Base-by-base conservation (phyloP, 208 protist species). In the Acanthamoeba lenticulata region DNA sequence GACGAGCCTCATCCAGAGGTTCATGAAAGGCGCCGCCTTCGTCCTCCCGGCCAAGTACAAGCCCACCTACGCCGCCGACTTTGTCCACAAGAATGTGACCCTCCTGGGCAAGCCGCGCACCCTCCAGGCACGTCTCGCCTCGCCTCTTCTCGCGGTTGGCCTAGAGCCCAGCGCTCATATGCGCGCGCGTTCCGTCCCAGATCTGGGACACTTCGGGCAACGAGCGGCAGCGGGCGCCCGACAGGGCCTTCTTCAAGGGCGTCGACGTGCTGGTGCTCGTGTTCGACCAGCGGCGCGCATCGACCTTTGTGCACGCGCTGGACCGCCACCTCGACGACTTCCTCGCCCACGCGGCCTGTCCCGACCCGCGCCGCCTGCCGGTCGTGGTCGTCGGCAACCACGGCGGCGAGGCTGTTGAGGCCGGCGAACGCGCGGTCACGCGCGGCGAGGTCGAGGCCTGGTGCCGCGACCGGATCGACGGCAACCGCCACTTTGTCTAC, bases 231-330 rank as follows among this genome's bases (percentile, higher is more conserved):
- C 34, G 72, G 24, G 42, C 72, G 72, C 72, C 72, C 72, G 72
- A 83, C 42, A 32, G 72, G 38, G 72, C 72, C 21, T 83, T 83
- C 72, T 83, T 83, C 72, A 83, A 83, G 29, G 72, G 72, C 19
- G 72, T 83, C 17, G 72, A 83, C 27, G 72, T n/a, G 40, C 72
- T 83, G 21, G 27, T 83, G 6, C 72, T 83, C 36, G 72, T 83
- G 17, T 83, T 83, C 72, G 72, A 83, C 42, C 72, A 83, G 11
- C 13, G 72, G 34, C 72, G 72, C 4, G 34, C 72, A 15, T 83
- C 72, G 38, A 83, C 72, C 3, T 83, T 83, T n/a, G 13, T 19
- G 6, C 72, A 9, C 6, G 42, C 40, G 40, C 72, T 83, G 72
- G 72, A 83, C 42, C 72, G 42, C 4, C 42, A 83, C 42, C 72